Evolutionary conservation across 768 basidiomycete genomes (phyloP), one percentile per base, ranked within the genome.

Genomic region (Suillus alpinus): DNA sequence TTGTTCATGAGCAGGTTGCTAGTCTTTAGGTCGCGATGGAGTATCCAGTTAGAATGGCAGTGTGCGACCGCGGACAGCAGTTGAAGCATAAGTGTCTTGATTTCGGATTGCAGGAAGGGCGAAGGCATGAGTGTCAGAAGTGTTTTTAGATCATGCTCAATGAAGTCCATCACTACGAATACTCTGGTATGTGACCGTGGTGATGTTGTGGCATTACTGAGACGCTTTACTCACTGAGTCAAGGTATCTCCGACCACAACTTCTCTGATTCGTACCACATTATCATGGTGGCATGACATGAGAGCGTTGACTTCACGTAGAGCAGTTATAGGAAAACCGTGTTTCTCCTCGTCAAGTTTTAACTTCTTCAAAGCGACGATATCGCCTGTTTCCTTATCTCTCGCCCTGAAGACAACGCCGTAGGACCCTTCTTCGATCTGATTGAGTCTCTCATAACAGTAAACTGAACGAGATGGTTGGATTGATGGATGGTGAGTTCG

Each of bases 161-260:
- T 96, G 71, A 99, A 99, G 73, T 97, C 95, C 95, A 97, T 97
- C 39, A 98, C 97, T 65, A 99, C 95, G 75, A 95, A 99, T 47
- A 98, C 94, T 79, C 97, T 98, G 71, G 50, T 46, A 66, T 63
- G 64, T 23, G 32, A 52, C 55, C 31, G 41, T 60, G 59, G 60
- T 65, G 59, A 58, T 63, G 44, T 31, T 32, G 58, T 59, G 34
- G 4, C 41, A 65, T 51, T 51, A 50, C 34, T 60, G 14, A 37
- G n/a, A 55, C 7, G 43, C 66, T 69, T 63, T 64, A 91, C 96
- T 82, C 78, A 98, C 97, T 99, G 96, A 62, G 97, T 98, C 73
- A 99, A 78, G 2, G 97, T 99, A 70, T 98, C 95, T 39, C 97
- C 97, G 8, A 99, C 97, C 0, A 98, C 97, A 36, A 99, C 94